Conservation (phyloP, 495 filamentous ascomycete genomes). For the Geoglossum glabrum region DNA sequence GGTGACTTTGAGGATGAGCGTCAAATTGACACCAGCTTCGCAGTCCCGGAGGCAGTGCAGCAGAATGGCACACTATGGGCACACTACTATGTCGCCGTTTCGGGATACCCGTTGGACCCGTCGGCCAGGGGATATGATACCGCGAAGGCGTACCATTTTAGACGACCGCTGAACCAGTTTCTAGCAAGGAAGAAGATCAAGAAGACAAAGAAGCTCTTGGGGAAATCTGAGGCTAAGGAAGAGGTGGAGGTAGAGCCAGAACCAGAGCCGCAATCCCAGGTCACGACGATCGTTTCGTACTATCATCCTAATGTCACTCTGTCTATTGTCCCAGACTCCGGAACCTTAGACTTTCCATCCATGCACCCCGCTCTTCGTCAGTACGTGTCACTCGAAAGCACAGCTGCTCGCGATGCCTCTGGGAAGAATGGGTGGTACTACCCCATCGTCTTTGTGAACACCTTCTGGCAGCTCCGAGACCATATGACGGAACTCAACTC, state of each 20-base stretch:
- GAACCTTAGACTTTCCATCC: constrained; percentile 39
- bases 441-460: constrained; percentile 77
- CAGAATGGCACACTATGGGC: constrained; percentile 86
- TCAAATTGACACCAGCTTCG: constrained; percentile 54
- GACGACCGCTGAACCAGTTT: constrained; percentile 71
- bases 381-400: constrained; percentile 56
- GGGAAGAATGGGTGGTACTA: constrained; percentile 96
- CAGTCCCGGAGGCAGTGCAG: constrained; percentile 61
- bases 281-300: constrained; percentile 54
- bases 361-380: constrained; percentile 56
- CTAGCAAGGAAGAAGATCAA: constrained; percentile 74
- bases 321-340: constrained; percentile 66
- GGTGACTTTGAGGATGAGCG: constrained; percentile 66
- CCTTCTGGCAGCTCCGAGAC: constrained; percentile 83
- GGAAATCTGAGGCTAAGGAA: constrained; percentile 24
- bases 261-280: constrained; percentile 22
- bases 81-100: constrained; percentile 70
- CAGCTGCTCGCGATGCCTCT: constrained; percentile 49
- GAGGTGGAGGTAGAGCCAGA: constrained; percentile 15
- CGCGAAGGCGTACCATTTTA: constrained; percentile 58
- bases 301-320: constrained; percentile 93
- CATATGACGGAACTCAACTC: constrained; percentile 87
- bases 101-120: constrained; percentile 59
- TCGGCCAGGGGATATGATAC: constrained; percentile 46
- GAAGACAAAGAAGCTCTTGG: constrained; percentile 80